Percentiles rank a stretch among this genome's conserved stretches.
These are phyloP conservation scores for Solanum rostratum DNA, from an alignment of 257 asterid genomes.

Conservation along the genomic window DNA sequence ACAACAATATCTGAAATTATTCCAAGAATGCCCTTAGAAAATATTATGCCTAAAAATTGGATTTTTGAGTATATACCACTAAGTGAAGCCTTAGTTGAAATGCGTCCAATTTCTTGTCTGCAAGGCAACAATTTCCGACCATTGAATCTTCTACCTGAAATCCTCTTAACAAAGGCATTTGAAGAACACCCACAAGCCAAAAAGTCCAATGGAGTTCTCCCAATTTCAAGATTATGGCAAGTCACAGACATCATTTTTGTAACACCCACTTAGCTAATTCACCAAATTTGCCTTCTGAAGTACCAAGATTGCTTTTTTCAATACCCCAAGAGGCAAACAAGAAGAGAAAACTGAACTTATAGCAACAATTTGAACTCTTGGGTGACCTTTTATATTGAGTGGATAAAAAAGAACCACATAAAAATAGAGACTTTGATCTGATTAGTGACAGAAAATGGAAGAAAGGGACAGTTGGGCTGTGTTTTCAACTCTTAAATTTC, in stretches of 20 bases:
- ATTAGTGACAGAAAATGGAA: neutral
- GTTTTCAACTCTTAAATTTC: neutral
- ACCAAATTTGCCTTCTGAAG: constrained; percentile 9
- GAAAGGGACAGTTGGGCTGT: neutral
- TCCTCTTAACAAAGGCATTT: constrained; percentile 32
- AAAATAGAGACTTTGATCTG: neutral
- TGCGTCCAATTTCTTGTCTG: constrained; percentile 39
- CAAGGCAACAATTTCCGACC: constrained; percentile 34
- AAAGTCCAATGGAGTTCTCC: constrained; percentile 46
- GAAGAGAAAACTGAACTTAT: neutral
- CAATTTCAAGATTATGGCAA: constrained; percentile 58
- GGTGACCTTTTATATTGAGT: constrained; percentile 3
- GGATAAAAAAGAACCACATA: constrained; percentile 19
- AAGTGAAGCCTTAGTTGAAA: constrained; percentile 57
- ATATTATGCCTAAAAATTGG: neutral
- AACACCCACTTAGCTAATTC: neutral
- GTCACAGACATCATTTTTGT: constrained; percentile 62
- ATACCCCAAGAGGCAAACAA: constrained; percentile 9
- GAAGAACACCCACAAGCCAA: constrained; percentile 68
- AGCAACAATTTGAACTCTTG: constrained; percentile 4
- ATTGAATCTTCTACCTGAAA: constrained; percentile 28
- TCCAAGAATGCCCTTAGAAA: neutral
- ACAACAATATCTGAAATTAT: constrained; percentile 1
- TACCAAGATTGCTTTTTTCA: constrained; percentile 12
- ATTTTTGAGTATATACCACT: constrained; percentile 29